Conservation (phyloP, 768 basidiomycete genomes). For the Termitomyces sp. region DNA sequence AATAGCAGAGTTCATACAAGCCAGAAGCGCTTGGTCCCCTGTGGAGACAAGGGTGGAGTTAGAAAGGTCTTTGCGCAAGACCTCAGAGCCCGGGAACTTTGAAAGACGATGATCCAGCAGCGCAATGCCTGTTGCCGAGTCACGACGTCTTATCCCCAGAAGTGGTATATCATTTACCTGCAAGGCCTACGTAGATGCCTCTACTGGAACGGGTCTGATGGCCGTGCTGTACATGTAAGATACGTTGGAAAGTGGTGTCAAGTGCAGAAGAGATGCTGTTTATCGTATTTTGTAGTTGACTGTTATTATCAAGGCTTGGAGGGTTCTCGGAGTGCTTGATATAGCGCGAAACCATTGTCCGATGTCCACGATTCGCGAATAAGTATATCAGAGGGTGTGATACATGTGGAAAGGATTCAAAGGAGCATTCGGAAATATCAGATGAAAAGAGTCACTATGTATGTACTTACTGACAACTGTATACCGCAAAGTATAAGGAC, state of each 20-base stretch:
- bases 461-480: too few species aligned
- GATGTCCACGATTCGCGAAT: not conserved
- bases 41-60: not conserved
- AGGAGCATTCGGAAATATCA: not conserved
- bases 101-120: slow-evolving; percentile 5
- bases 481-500: not conserved
- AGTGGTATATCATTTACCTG: slow-evolving; percentile 7
- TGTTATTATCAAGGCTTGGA: slow-evolving; percentile 4
- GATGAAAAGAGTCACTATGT: too few species aligned
- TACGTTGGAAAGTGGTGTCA: not conserved
- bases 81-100: not conserved
- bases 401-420: too few species aligned
- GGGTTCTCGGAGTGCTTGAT: slow-evolving; percentile 8
- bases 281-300: slow-evolving; percentile 7
- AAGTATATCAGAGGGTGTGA: too few species aligned
- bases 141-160: not conserved
- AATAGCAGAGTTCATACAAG: not conserved
- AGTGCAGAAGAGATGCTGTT: slow-evolving; percentile 3
- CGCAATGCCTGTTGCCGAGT: slow-evolving; percentile 4
- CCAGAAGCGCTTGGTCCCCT: slow-evolving; percentile 4
- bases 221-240: slow-evolving; percentile 1
- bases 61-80: not conserved
- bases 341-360: slow-evolving; percentile 11
- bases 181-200: slow-evolving; percentile 11
- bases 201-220: not conserved